Base-by-base conservation (phyloP, 179 eudicot species). In the Corrigiola litoralis region DNA sequence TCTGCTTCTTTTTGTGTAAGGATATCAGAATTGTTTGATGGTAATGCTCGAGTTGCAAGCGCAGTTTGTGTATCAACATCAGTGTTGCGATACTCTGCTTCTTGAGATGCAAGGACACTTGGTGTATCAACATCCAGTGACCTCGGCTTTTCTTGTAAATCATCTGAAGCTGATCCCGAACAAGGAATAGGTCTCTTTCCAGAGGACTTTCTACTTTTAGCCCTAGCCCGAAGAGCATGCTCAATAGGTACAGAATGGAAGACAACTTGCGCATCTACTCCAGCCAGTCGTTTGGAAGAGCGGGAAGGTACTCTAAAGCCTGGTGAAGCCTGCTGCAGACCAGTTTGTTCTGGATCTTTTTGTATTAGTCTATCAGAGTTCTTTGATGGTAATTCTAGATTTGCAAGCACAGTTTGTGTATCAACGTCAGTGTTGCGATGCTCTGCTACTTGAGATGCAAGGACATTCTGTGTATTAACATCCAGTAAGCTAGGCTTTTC, bases 251-350 rank as follows among this genome's bases (percentile, higher is more conserved):
- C 53, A 61, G 75, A 40, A 65, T 72, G 68, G 57, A 48, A 59
- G 9, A 68, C 63, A 11, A 79, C 72, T 56, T 85, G 82, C 40
- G 76, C 75, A 36, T 67, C 72, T 29, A 62, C 42, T 44, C 76
- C 79, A 62, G 83, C 80, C 53, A 85, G 81, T 65, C 89, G 80
- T 61, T 82, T 82, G 29, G 97, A 90, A 68, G 84, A 66, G 59
- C 89, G 85, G 64, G 63, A 38, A 52, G 89, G 85, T 31, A 50
- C 53, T 28, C 6, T 56, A 25, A 21, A n/a, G n/a, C n/a, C n/a
- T n/a, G n/a, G n/a, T n/a, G n/a, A n/a, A n/a, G n/a, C n/a, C n/a
- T n/a, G n/a, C n/a, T n/a, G n/a, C n/a, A n/a, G n/a, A n/a, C n/a
- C n/a, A n/a, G n/a, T n/a, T n/a, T n/a, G n/a, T n/a, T n/a, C n/a